A percentile compares a stretch with the other conserved stretches of the same genome.
Conservation (phyloP, 164 flowering plant genomes). For the Saururus chinensis region DNA sequence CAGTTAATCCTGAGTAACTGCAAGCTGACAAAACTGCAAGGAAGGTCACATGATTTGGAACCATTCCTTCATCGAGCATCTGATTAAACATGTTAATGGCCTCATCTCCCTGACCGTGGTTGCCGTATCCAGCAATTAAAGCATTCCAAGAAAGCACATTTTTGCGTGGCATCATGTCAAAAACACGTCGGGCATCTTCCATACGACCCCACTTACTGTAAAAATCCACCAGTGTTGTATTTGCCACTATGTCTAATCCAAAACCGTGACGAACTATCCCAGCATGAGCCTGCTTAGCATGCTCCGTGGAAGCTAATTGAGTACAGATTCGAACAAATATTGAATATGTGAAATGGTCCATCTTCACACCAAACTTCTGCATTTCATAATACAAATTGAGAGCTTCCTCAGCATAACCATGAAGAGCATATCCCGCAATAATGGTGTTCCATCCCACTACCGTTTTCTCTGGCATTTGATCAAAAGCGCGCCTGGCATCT, state of each 20-base stretch:
- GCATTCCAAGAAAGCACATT: constrained; percentile 30
- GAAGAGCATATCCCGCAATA: constrained; percentile 61
- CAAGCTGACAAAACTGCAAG: constrained; percentile 36
- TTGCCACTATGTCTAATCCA: constrained; percentile 51
- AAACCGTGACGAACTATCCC: constrained; percentile 46
- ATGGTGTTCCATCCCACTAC: constrained; percentile 59
- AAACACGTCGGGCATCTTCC: constrained; percentile 49
- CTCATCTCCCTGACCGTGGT: constrained; percentile 22
- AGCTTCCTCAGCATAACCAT: constrained; percentile 59
- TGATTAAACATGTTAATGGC: constrained; percentile 18
- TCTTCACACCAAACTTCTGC: constrained; percentile 47
- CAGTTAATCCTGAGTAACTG: constrained; percentile 32
- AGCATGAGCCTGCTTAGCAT: constrained; percentile 67
- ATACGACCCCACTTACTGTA: constrained; percentile 66
- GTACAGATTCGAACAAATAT: constrained; percentile 41
- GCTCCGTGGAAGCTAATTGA: constrained; percentile 44
- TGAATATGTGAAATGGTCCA: constrained; percentile 57
- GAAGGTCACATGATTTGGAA: constrained; percentile 26
- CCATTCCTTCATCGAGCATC: constrained; percentile 22
- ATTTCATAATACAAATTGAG: constrained; percentile 41
- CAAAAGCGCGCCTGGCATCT: constrained; percentile 45
- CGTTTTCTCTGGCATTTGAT: constrained; percentile 52
- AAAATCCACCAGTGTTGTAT: constrained; percentile 52
- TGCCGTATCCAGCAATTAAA: constrained; percentile 25
- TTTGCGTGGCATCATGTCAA: constrained; percentile 42